Base-by-base conservation (phyloP, 2,329 filamentous ascomycete species). In the Aspergillus sp. region DNA sequence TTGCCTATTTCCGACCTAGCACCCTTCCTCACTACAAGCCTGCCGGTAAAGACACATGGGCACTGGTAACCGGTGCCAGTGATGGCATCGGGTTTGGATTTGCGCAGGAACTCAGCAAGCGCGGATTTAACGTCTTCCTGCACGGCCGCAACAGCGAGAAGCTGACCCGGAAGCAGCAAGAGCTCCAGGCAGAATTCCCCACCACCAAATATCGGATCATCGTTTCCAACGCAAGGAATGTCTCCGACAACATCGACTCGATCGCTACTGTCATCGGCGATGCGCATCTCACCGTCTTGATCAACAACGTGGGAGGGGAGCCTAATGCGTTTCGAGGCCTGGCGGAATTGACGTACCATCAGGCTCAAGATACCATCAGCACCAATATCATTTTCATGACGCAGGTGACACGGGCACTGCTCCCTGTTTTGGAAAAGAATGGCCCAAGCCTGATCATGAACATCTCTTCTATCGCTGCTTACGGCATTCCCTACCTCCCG, bases 301-400 rank as follows among this genome's bases (percentile, higher is more conserved):
- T 82, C 54, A 81, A 81, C 62, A 81, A 81, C 57, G 73, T 77
- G 0, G 78, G 78, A 19, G 74, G 74, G 44, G 62, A 46, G 58
- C 63, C 3, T 49, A 50, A 38, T 9, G 52, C 53, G 12, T 75
- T 66, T 47, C 58, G 57, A 3, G 52, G 64, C 2, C 57, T 78
- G 4, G 58, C 66, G 8, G 57, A 68, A 2, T 62, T 62, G 7
- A 58, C 64, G 0, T 56, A 61, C 10, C 53, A 62, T 0, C 62
- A 73, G 30, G 60, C 76, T 47, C 63, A 72, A 47, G 51, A 51
- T n/a, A 66, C 70, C 27, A 61, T 78, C 46, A 69, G 69, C 46
- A 59, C 74, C 47, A 80, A 80, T 54, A 64, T 67, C 3, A 59
- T 70, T 3, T 81, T 80, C 52, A 72, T 73, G 0, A 62, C 70